Evolutionary conservation across 768 basidiomycete species (phyloP), one percentile per base, ranked within the genome.

Genomic region (Rickenella mellea): DNA sequence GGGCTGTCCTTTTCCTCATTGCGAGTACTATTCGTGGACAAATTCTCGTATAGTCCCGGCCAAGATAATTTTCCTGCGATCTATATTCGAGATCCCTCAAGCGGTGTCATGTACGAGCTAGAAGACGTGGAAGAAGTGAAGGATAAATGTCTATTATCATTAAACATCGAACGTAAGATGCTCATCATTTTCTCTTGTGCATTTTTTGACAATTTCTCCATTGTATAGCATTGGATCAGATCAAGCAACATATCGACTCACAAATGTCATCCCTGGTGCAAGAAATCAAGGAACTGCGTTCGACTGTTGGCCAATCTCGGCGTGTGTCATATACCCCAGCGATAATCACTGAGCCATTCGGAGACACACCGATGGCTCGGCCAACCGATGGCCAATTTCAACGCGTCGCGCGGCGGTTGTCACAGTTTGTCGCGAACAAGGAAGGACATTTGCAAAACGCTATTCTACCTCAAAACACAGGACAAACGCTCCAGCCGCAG

Each of bases 161-260:
- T 99, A 37, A 96, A 97, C 51, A 92, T 99, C 45, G 94, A 98
- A 73, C 88, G 94, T 97, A 62, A 63, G 93, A 78, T 14, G 19
- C 9, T 32, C 32, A 15, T 50, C 12, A 27, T 17, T 7, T n/a
- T 27, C n/a, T 20, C 47, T 26, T 5, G 21, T 43, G 20, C 41
- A 7, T 30, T 4, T 31, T 33, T 48, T 33, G 44, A 26, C 33
- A 11, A 50, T 32, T 27, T 11, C 12, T 8, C 40, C 5, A 20
- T 27, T 40, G 6, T 28, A 15, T 52, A 99, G 94, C 91, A 19
- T 80, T 98, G 42, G 93, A 99, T 62, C 94, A 98, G 59, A 94
- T 99, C 60, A 97, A 94, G 58, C 91, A 97, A 55, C 94, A 99
- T 57, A 93, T 99, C 51, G 94, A 99, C 55, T 55, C 78, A 2